A percentile compares a stretch with the other conserved stretches of the same genome.
These are phyloP conservation scores for Lichtheimia ramosa DNA, from an alignment of 371 early-diverging fungal genomes.

Conservation along the genomic window DNA sequence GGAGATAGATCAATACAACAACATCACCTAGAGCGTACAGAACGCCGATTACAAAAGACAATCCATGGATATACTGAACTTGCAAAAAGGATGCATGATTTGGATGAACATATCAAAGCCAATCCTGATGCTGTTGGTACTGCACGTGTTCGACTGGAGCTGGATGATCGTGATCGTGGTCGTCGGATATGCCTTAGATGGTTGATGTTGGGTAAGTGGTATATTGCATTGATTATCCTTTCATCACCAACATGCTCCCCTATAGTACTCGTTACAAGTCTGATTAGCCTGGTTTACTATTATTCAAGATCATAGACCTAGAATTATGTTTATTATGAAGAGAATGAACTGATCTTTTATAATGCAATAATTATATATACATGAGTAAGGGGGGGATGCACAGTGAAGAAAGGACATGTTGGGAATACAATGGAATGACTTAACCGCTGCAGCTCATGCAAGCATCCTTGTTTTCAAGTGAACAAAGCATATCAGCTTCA, in stretches of 20 bases:
- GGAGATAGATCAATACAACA: too few relatives aligned
- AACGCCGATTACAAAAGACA: not conserved
- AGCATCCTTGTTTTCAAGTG: conserved; percentile 88
- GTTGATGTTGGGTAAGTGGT: not conserved
- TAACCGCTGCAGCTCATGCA: conserved; percentile 89
- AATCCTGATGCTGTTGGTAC: conserved; percentile 13
- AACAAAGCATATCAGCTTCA: conserved; percentile 73
- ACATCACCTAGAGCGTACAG: not conserved
- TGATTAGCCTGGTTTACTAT: not conserved
- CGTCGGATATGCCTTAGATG: not conserved
- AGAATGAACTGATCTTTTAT: not conserved
- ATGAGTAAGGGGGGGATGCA: not conserved
- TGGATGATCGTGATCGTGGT: not conserved
- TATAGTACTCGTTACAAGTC: too few relatives aligned
- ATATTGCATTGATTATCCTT: too few relatives aligned
- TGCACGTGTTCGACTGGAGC: conserved; percentile 4
- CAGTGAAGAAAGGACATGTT: not conserved
- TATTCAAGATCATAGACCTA: not conserved
- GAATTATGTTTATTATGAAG: not conserved
- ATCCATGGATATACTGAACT: not conserved
- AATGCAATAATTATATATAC: not conserved
- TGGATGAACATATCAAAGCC: not conserved
- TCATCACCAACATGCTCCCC: not conserved
- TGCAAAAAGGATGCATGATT: not conserved
- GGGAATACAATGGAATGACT: conserved; percentile 4